These are phyloP conservation scores for Trichothecium roseum DNA, from an alignment of 2,329 filamentous ascomycete species.

Conservation along the genomic window DNA sequence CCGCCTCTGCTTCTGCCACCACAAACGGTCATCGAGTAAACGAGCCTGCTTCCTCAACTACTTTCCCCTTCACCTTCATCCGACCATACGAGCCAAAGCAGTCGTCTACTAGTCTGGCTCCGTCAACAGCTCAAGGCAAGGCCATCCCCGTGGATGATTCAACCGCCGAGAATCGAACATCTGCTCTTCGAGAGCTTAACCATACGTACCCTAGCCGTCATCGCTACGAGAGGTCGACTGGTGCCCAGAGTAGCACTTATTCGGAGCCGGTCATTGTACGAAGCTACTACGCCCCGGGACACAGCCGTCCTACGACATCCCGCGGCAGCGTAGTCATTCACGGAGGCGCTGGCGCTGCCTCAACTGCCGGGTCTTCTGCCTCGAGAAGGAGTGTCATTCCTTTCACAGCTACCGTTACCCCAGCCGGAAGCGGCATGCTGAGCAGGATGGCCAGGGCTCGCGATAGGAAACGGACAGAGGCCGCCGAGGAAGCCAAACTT, in stretches of 20 bases:
- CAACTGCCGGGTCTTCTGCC: conserved; percentile 16
- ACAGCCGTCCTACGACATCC: conserved; percentile 20
- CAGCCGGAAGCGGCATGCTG: conserved; percentile 27
- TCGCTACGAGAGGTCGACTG: conserved; percentile 45
- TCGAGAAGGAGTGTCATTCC: conserved; percentile 19
- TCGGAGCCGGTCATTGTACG: conserved; percentile 57
- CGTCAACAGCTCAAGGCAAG: conserved; percentile 44
- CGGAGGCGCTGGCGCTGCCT: conserved; percentile 13
- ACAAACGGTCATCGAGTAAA: conserved; percentile 11
- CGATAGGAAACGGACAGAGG: conserved; percentile 22
- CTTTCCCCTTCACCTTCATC: conserved; percentile 37
- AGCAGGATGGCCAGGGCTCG: conserved; percentile 33
- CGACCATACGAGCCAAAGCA: conserved; percentile 36
- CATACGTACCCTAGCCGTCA: conserved; percentile 45
- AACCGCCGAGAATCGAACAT: conserved; percentile 46
- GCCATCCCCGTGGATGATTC: conserved; percentile 46
- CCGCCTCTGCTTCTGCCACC: conserved; percentile 4
- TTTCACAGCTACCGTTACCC: conserved; percentile 19
- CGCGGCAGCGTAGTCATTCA: conserved; percentile 18
- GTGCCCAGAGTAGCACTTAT: conserved; percentile 47
- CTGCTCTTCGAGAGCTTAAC: conserved; percentile 49
- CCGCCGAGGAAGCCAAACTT: conserved; percentile 32
- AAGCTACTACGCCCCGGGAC: conserved; percentile 44
- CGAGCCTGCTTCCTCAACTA: conserved; percentile 20
- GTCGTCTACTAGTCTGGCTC: conserved; percentile 41